These are phyloP conservation scores for Raffaelea deltoideospora DNA, from an alignment of 2,329 filamentous ascomycete species.

Conservation along the genomic window DNA sequence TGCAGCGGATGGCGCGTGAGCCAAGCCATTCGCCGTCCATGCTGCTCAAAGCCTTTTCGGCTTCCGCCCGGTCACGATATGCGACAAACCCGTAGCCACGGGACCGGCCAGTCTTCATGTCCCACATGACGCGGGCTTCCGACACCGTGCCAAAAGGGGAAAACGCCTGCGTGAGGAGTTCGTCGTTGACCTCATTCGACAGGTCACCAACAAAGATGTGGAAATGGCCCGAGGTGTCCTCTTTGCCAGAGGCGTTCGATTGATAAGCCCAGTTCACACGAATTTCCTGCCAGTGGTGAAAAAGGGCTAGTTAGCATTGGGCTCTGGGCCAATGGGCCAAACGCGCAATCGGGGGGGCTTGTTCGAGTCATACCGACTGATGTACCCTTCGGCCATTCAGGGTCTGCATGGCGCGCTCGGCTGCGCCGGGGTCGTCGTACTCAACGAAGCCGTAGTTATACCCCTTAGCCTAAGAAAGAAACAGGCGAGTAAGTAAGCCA, in stretches of 20 bases:
- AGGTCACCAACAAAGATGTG: conserved; percentile 98
- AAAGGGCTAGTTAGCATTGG: too few relatives aligned
- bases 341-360: too few relatives aligned
- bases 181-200: conserved; percentile 97
- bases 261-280: conserved; percentile 99
- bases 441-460: conserved; percentile 99
- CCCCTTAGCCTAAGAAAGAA: conserved; percentile 57
- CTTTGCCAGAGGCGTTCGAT: conserved; percentile 84
- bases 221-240: conserved; percentile 96
- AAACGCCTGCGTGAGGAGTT: conserved; percentile 85
- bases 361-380: conserved; percentile 59
- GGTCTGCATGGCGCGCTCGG: conserved; percentile 93
- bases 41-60: conserved; percentile 87
- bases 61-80: conserved; percentile 84
- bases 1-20: conserved; percentile 94
- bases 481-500: too few relatives aligned
- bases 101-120: conserved; percentile 98
- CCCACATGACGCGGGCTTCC: conserved; percentile 99
- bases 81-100: conserved; percentile 97
- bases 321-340: too few relatives aligned
- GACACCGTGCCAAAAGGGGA: conserved; percentile 91
- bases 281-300: conserved; percentile 87
- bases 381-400: conserved; percentile 91
- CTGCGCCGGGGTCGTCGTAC: conserved; percentile 92
- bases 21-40: conserved; percentile 99